Conservation (phyloP, 352 stramenopile species). For the Blastocystis sp. region DNA sequence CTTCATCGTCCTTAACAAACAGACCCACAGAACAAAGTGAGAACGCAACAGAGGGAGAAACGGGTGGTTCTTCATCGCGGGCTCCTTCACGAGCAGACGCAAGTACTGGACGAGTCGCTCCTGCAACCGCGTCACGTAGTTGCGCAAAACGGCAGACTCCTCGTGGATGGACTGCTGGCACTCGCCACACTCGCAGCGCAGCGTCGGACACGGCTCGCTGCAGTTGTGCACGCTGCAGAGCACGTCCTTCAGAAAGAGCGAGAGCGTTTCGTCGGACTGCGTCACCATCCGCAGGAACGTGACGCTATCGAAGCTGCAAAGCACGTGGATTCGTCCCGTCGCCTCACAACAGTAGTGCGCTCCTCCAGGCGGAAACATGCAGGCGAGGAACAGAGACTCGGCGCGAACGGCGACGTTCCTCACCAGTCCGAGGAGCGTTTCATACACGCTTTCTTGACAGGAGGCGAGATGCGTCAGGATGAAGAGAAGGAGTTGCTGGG, state of each 20-base stretch:
- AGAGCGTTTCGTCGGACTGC: not conserved
- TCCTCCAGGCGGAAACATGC: not conserved
- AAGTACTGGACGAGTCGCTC: not conserved
- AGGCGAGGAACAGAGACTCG: constrained; percentile 7
- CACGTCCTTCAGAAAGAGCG: constrained; percentile 12
- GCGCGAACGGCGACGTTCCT: not conserved
- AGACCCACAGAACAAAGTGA: not conserved
- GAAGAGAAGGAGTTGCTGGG: not conserved
- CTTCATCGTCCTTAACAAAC: not conserved
- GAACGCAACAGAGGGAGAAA: not conserved
- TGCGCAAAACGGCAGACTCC: not conserved
- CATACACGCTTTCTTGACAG: not conserved
- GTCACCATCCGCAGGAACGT: not conserved
- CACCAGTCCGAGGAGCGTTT: not conserved
- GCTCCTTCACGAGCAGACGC: not conserved
- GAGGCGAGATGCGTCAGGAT: not conserved
- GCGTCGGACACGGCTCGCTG: not conserved
- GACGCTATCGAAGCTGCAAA: not conserved
- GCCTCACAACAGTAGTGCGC: constrained; percentile 17
- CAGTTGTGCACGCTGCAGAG: constrained; percentile 8
- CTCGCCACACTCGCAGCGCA: not conserved
- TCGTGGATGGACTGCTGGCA: not conserved
- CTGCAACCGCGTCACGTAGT: not conserved
- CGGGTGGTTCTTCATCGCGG: not conserved
- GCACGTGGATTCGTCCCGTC: not conserved